These are phyloP conservation scores for Chlamydomonas reinhardtii DNA, from an alignment of 163 green algal genomes.

Conservation along the genomic window DNA sequence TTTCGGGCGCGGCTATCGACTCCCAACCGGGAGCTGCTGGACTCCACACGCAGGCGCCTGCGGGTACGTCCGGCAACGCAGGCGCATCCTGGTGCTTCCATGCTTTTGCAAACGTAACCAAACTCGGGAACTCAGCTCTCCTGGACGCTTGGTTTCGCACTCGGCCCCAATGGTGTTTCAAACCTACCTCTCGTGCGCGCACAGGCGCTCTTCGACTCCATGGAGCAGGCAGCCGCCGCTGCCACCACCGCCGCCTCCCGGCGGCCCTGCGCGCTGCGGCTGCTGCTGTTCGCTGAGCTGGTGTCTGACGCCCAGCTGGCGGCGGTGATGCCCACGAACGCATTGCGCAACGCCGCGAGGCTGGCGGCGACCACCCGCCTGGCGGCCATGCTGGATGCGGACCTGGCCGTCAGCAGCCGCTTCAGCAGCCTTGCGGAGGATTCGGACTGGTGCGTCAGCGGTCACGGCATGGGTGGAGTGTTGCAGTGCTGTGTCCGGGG, in stretches of 20 bases:
- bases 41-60: not conserved
- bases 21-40: not conserved
- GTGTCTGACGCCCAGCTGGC: conserved; percentile 10
- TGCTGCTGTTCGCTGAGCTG: conserved; percentile 58
- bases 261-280: conserved; percentile 48
- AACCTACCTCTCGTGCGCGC: no score
- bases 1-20: no score
- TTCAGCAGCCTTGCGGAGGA: conserved; percentile 18
- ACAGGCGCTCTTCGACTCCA: conserved; percentile 9
- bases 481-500: no score
- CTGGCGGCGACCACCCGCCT: conserved; percentile 56
- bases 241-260: not conserved
- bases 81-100: no score
- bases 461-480: no score
- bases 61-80: not conserved
- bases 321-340: conserved; percentile 67
- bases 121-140: no score
- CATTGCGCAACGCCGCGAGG: conserved; percentile 62
- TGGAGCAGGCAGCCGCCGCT: not conserved
- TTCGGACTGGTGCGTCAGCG: conserved; percentile 3
- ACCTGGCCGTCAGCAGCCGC: conserved; percentile 55
- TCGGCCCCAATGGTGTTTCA: not conserved
- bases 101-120: no score
- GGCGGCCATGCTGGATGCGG: conserved; percentile 70
- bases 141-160: not conserved